Evolutionary conservation across 176 grass and related monocot species (phyloP).

Genomic region (Carex myosuroides): DNA sequence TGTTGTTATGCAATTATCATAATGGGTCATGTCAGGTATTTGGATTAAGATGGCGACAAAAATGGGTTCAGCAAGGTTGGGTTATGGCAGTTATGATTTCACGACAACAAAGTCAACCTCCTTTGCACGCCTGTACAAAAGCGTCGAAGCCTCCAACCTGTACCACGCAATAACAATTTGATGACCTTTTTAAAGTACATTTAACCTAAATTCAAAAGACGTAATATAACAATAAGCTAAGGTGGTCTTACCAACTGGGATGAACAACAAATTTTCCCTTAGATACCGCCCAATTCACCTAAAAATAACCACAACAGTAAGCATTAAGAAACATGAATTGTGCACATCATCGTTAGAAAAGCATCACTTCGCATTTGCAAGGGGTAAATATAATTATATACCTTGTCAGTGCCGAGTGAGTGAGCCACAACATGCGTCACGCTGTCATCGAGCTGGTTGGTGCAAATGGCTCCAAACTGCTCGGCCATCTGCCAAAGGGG

Average conservation of each 20-base stretch:
- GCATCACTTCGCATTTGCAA: background rate
- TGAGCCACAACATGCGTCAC: constrained; percentile 98
- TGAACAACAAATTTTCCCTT: constrained; percentile 85
- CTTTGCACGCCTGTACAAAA: constrained; percentile 67
- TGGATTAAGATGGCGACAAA: background rate
- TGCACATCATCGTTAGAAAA: background rate
- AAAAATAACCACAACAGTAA: constrained; percentile 7
- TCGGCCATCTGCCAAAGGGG: constrained; percentile 88
- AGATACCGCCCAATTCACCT: constrained; percentile 92
- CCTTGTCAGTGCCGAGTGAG: constrained; percentile 91
- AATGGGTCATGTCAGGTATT: background rate
- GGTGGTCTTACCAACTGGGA: constrained; percentile 81
- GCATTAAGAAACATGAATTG: background rate
- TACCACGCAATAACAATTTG: constrained; percentile 31
- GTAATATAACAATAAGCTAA: constrained; percentile 6
- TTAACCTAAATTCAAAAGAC: background rate
- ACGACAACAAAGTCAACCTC: constrained; percentile 69
- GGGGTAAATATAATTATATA: background rate
- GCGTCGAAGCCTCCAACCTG: constrained; percentile 96
- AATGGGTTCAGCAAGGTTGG: background rate
- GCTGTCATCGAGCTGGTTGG: constrained; percentile 64
- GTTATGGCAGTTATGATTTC: constrained; percentile 20
- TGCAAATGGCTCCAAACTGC: constrained; percentile 88
- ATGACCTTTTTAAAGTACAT: background rate
- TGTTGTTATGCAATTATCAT: background rate